Evolutionary conservation across 495 filamentous ascomycete species (phyloP), one percentile per base, ranked within the genome.

Genomic region (Neurospora tetrasperma): DNA sequence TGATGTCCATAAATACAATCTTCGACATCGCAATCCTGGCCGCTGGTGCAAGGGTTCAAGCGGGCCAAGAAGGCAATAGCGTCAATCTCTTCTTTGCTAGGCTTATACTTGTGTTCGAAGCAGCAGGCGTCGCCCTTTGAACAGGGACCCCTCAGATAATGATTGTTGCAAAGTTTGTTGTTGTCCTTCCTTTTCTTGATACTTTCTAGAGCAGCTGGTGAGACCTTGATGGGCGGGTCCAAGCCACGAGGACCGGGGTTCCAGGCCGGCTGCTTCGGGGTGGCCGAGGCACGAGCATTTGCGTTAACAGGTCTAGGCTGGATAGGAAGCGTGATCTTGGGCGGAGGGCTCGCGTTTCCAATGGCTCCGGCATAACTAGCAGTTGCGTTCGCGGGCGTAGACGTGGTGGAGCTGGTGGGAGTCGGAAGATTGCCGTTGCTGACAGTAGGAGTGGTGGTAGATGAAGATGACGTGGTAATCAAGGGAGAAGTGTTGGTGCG

Each of bases 1-100:
- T 87, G 84, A 78, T 97, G 94, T 18, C 94, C 93, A 76, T 96
- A 96, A 69, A 94, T 94, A 81, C 94, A 97, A 71, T 92, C 89
- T 0, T 88, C 82, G 54, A 90, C 89, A 42, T 91, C 89, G 78
- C 94, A 97, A 20, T 89, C 87, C 76, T 90, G 86, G 5, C 92
- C 92, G 75, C 88, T 89, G 6, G 86, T 84, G 81, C 94, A 97
- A 11, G 93, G 93, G 44, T 92, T 93, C 84, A 94, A 87, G 42
- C 93, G 88, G 31, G 92, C 89, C 68, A 96, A 86, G 59, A 90
- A 88, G 3, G 87, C 86, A 75, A 97, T 85, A 0, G 89, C 89
- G 35, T 86, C 85, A 76, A 89, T 83, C 76, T 96, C 93, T 39
- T 87, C 86, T 72, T 87, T 85, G 12, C 86, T 89, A 35, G 91